Percentiles rank a stretch among this genome's conserved stretches.
phyloP scores from a whole-genome alignment of 768 basidiomycete genomes.

The Lentinus tigrinus region DNA sequence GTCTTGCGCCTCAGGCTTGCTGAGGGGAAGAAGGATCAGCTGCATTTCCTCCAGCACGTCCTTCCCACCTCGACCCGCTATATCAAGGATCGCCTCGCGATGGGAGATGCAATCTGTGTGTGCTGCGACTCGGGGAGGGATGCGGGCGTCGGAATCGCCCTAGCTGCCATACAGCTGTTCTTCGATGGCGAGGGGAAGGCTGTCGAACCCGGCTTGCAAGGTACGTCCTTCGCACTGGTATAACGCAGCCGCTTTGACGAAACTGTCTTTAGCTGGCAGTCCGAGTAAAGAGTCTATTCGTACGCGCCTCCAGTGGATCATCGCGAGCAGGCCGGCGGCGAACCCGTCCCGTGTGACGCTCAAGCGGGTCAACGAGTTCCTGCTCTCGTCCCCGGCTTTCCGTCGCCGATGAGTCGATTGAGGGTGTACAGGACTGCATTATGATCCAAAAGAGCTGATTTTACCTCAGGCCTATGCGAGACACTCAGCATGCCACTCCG shows the following conservation, averaged over 20 bases:
- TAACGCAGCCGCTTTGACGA: background rate
- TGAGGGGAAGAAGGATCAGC: conserved; percentile 25
- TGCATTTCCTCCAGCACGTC: conserved; percentile 36
- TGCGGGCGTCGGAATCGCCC: conserved; percentile 57
- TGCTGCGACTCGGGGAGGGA: conserved; percentile 62
- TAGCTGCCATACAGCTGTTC: conserved; percentile 55
- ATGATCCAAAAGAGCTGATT: too few relatives aligned
- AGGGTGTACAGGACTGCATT: background rate
- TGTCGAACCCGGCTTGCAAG: background rate
- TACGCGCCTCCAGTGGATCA: conserved; percentile 83
- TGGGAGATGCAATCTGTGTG: conserved; percentile 42
- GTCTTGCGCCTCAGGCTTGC: conserved; percentile 20
- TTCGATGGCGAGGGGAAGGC: conserved; percentile 53
- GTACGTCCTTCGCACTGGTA: background rate
- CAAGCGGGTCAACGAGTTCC: conserved; percentile 73
- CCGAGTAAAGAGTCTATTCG: conserved; percentile 64
- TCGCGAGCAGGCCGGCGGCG: conserved; percentile 66
- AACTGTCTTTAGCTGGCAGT: background rate
- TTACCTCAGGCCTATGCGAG: too few relatives aligned
- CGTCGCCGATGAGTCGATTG: conserved; percentile 4
- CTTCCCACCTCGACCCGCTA: conserved; percentile 52
- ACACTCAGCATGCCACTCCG: too few relatives aligned
- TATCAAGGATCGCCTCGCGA: conserved; percentile 38
- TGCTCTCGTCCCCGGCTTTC: conserved; percentile 45
- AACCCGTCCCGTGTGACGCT: conserved; percentile 86